Evolutionary conservation across 2,329 filamentous ascomycete genomes (phyloP), one percentile per base, ranked within the genome.

Genomic region (Ascochyta lentis): DNA sequence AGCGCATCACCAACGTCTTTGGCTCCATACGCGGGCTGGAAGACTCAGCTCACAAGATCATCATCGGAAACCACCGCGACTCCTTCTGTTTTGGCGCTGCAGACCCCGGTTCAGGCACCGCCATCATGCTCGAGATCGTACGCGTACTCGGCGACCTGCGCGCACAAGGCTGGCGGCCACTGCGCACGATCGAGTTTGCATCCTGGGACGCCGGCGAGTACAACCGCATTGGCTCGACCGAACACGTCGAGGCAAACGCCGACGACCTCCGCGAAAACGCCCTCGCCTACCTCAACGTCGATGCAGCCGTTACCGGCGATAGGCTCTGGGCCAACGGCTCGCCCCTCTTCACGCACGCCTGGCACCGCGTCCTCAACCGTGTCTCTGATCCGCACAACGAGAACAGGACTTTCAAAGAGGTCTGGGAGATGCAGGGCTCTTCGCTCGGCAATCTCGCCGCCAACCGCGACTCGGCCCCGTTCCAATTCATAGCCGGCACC

Each of bases 161-260:
- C 22, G 77, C 82, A 15, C 85, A 87, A 54, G 94, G 93, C 49
- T 99, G 95, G 95, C 85, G 90, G 24, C 95, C 95, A 1, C 81
- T 96, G 15, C 89, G 95, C n/a, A 96, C 92, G 3, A 96, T 99
- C 61, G 90, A 96, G 73, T 98, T 99, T 75, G 92, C 93, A 70
- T 96, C 91, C 31, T 99, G 95, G 95, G 95, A 99, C 74, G 95
- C 86, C 4, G 89, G 89, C 65, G 92, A 94, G 75, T 98, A 96
- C 79, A 97, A 97, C 75, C 80, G 95, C 41, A 90, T 96, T 54
- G 95, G 95, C 8, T 96, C 92, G 10, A 98, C 95, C 1, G 95
- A 99, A 74, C 94, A 90, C 68, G 95, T 99, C 41, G 95, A 99
- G 77, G 89, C 90, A 42, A 88, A 94, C 64, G 81, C 92, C 26